Evolutionary conservation across 2,329 filamentous ascomycete genomes (phyloP), one percentile per base, ranked within the genome.

Genomic region (Claviceps humidiphila): DNA sequence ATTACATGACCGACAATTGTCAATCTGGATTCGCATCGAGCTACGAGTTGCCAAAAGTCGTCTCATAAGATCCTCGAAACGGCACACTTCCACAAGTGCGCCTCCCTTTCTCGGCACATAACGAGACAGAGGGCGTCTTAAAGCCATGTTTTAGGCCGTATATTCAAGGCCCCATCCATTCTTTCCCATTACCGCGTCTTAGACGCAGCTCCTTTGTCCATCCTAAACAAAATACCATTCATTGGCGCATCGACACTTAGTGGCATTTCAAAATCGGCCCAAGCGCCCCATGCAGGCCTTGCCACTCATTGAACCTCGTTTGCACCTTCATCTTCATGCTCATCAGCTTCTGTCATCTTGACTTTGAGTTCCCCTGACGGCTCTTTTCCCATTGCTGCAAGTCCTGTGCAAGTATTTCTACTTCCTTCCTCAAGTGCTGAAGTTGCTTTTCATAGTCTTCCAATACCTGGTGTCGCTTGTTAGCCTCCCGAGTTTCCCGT

Each of bases 401-500:
- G 55, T 81, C 78, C 43, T 74, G 72, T 59, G 77, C 77, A 57
- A 82, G 72, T 49, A 78, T 74, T 63, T 85, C 82, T 14, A 84
- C 72, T 64, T 89, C 84, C 64, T 82, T 84, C 67, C 82, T 85
- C 56, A 94, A 72, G 64, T 90, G 84, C 62, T 78, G 74, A 38
- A 93, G 74, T 70, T 91, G 87, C 64, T 83, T 86, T 65, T 90
- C 84, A 65, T 90, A 91, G 63, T 89, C 85, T 61, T 86, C 83
- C 60, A 91, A 69, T 47, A 91, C 84, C 85, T 89, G 56, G 56
- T n/a, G 5, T 46, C 13, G 24, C n/a, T 22, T 17, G 22, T 51
- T n/a, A 51, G 49, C 34, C 6, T 45, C 43, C 16, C 3, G 6
- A 14, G 24, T 20, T 39, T 47, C 16, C 20, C 22, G 6, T 26